Evolutionary conservation across 495 filamentous ascomycete species (phyloP).

Genomic region (Tuber melanosporum): DNA sequence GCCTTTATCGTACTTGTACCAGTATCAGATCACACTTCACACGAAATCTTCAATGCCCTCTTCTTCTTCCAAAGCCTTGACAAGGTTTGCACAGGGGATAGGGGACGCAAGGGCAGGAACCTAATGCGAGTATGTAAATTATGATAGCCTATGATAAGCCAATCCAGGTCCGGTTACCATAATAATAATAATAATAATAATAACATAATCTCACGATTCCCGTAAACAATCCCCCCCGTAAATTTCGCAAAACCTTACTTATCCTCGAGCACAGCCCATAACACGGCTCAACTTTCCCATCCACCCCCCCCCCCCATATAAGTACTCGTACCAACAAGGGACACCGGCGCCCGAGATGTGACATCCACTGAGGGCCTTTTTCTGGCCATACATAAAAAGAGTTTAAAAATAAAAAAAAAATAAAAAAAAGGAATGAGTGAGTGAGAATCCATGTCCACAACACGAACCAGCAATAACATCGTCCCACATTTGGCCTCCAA

Average conservation of each 20-base stretch:
- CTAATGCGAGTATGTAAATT: neutral
- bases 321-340: no score
- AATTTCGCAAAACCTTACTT: no score
- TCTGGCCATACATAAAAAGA: neutral
- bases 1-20: no score
- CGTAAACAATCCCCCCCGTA: no score
- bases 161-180: neutral
- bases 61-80: neutral
- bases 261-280: no score
- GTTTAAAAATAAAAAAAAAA: neutral
- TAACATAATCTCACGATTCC: no score
- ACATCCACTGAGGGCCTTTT: neutral
- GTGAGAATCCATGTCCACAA: neutral
- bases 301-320: no score
- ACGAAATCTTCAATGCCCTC: neutral
- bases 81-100: neutral
- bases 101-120: neutral
- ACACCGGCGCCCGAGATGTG: no score
- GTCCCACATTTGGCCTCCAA: neutral
- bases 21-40: no score
- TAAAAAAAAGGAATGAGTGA: neutral
- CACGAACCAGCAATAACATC: neutral
- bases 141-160: neutral
- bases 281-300: no score
- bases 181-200: no score